These are phyloP conservation scores for Antitrichia curtipendula DNA, from an alignment of 225 moss, liverwort and hornwort species.

Conservation along the genomic window DNA sequence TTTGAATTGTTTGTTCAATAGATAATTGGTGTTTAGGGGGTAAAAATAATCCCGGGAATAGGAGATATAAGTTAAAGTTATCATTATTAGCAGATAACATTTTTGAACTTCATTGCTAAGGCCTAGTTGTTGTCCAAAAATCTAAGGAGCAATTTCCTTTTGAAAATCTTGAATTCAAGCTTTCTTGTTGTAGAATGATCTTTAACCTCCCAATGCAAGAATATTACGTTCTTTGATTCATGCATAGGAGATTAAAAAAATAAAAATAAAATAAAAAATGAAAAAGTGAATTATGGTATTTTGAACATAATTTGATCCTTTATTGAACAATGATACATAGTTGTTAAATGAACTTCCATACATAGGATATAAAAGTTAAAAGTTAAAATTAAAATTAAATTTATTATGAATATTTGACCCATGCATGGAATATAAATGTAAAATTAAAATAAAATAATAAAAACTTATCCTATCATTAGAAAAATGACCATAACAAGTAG, in stretches of 20 bases:
- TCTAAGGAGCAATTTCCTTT: neutral
- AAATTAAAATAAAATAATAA: neutral
- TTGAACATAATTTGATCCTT: neutral
- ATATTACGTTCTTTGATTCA: neutral
- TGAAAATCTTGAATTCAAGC: neutral
- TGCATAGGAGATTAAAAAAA: neutral
- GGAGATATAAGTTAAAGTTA: neutral
- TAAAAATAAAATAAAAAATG: neutral
- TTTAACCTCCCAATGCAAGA: too few species aligned
- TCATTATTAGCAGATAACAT: too few species aligned
- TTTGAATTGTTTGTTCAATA: too few species aligned
- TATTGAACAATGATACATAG: neutral
- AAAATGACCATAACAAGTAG: too few species aligned
- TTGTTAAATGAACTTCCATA: accelerated
- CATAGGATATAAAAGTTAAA: neutral
- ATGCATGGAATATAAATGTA: neutral
- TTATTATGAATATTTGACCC: neutral
- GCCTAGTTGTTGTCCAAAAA: accelerated
- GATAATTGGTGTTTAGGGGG: too few species aligned
- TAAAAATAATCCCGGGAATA: accelerated
- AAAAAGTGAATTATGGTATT: neutral
- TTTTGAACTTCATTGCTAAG: neutral
- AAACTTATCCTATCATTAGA: neutral
- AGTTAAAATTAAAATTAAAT: neutral
- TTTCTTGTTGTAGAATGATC: neutral